Base-by-base conservation (phyloP, 1,284 basidiomycete genomes). In the Ganoderma leucocontextum region DNA sequence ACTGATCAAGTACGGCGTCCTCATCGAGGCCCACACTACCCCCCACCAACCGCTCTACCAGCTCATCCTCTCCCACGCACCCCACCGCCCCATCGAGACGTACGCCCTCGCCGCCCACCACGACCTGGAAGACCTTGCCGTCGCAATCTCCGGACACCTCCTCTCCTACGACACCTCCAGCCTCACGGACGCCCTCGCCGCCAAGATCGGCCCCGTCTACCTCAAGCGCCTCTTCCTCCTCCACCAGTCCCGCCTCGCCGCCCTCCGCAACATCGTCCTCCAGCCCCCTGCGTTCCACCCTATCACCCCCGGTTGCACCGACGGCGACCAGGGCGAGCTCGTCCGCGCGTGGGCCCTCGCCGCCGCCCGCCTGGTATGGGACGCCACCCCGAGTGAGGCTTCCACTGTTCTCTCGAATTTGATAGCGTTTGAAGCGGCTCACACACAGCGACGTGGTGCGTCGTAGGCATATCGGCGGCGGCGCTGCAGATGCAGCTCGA, bases 191-290 rank as follows among this genome's bases (percentile, higher is more conserved):
- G 78, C 75, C 39, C 66, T 79, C 36, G 81, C 77, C 12, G 57
- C 65, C 22, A 73, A 71, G 60, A 83, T 84, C 71, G 82, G 82
- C 3, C 77, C 81, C 6, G 60, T 79, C 2, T 83, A 84, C 71
- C 76, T 84, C 63, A 81, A 80, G 70, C 79, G 81, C 52, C 78
- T 84, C 19, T 78, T 83, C 73, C 79, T 79, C 73, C 78, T 84
- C 29, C 83, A 83, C 70, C 72, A 80, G 29, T 74, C 77, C 10
- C 80, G 83, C 60, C 70, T 77, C 33, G 78, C 79, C 25, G 76
- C 77, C 8, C 77, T 83, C 55, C 82, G 82, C 67, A 70, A 75
- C 22, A 72, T 83, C 36, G 68, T 84, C 33, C 74, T 80, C 3
- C 73, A 71, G 13, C 81, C 80, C 13, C 82, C 82, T 4, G 70